phyloP scores from a whole-genome alignment of 176 grass and related monocot species.

The Phoenix roebelenii region DNA sequence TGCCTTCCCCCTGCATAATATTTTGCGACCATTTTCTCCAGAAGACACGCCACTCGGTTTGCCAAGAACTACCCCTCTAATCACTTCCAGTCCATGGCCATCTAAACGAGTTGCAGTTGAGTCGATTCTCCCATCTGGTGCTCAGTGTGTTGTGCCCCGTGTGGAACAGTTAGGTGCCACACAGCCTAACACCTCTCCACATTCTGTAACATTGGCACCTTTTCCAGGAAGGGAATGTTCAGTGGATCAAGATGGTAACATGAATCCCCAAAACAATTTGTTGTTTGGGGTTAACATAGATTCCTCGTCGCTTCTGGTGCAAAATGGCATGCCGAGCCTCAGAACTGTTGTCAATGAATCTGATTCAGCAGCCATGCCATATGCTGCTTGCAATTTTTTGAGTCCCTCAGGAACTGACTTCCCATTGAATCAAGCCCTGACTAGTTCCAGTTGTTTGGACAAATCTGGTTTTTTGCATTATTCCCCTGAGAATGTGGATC shows the following conservation, averaged over 20 bases:
- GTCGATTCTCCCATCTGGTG: constrained; percentile 35
- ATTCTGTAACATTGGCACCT: constrained; percentile 36
- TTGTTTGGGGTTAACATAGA: constrained; percentile 76
- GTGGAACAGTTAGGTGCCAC: constrained; percentile 56
- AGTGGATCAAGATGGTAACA: constrained; percentile 58
- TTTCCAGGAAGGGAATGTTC: constrained; percentile 68
- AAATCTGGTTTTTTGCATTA: constrained; percentile 46
- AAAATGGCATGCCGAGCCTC: constrained; percentile 50
- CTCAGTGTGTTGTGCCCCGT: constrained; percentile 27
- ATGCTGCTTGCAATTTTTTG: constrained; percentile 76
- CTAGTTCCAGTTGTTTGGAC: constrained; percentile 53
- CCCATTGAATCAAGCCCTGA: constrained; percentile 50
- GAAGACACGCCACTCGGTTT: constrained; percentile 45
- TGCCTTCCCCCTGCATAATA: constrained; percentile 39
- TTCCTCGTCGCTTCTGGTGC: constrained; percentile 53
- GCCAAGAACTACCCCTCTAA: constrained; percentile 44
- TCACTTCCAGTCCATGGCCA: constrained; percentile 48
- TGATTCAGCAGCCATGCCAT: constrained; percentile 55
- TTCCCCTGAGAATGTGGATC: constrained; percentile 50
- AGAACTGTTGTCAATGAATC: constrained; percentile 33
- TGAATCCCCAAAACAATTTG: constrained; percentile 60
- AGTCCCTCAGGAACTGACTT: constrained; percentile 66
- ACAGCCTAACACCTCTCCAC: constrained; percentile 36
- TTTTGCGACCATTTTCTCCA: constrained; percentile 47
- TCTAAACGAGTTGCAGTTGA: constrained; percentile 70